Base-by-base conservation (phyloP, 1,139 yeast genomes). In the Protomyces arabidopsidicola region DNA sequence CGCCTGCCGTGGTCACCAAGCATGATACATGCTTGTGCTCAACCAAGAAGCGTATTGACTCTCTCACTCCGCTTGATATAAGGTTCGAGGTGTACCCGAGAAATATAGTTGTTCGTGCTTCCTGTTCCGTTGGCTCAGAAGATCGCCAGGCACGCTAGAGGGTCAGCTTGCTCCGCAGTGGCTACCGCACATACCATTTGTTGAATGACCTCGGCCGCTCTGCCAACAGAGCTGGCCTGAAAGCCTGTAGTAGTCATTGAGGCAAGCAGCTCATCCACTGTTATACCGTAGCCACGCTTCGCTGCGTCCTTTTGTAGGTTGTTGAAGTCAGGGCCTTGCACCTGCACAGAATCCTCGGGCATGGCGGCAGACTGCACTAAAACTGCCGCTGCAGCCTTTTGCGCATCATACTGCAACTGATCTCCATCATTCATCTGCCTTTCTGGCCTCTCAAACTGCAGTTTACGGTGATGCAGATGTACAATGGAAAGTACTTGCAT, bases 191-290 rank as follows among this genome's bases (percentile, higher is more conserved):
- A 14, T 31, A 52, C 57, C 99, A 93, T 95, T 62, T 88, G 84
- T 72, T 91, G 84, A 67, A 93, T 90, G 69, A 93, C 88, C 34
- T 89, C 95, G 74, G 97, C 90, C 1, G 97, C 97, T 70, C 84
- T 80, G 35, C 90, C 86, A 53, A 93, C 81, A 2, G 95, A 82
- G 20, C 91, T 83, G 4, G 96, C 98, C 77, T 93, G 99, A 80
- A 93, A 95, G n/a, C 99, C 99, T 97, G 93, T 93, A 55, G 84
- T 85, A 70, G 79, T 83, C 98, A 95, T 93, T 50, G 95, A 83
- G 45, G 79, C 79, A 69, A 93, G 82, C 69, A 93, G 79, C 71
- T 89, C 95, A 34, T 66, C 65, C 38, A 70, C 69, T 9, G 67
- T 65, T 18, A 81, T 79, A 34, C 98, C 98, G 59, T 80, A 79